Evolutionary conservation across 2,329 filamentous ascomycete species (phyloP), one percentile per base, ranked within the genome.

Genomic region (Ascochyta lentis): DNA sequence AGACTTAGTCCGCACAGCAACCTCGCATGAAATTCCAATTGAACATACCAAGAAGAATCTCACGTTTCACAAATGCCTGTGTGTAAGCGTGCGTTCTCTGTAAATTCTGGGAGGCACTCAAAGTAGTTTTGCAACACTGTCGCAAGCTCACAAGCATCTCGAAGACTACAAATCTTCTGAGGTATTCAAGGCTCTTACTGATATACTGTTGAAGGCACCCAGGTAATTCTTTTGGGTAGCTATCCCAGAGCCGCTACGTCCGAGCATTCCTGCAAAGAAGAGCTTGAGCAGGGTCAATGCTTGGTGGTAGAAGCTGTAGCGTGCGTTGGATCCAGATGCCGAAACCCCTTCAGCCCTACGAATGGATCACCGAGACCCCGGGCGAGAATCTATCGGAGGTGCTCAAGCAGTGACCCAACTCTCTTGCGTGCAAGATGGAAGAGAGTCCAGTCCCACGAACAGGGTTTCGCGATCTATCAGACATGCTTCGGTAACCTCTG

Each of bases 321-420:
- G 42, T 42, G 29, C 29, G 29, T 10, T 31, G 10, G 29, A 15
- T 31, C 29, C 26, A 19, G 26, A 47, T 34, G 47, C 42, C 47
- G 53, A 34, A 55, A 16, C 35, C 40, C 37, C 45, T 55, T 49
- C 46, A 50, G 42, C 42, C 42, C 47, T 56, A 42, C 41, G 34
- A 23, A 59, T 59, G 59, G 61, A 58, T 57, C 38, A 51, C 58
- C 65, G 59, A 63, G 34, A 43, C 39, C 37, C 62, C 60, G 65
- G 26, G 57, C 64, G 60, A 63, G 33, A 49, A 64, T 60, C 27
- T 57, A 42, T 41, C 64, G 64, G 64, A 61, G 13, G 22, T 23
- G 2, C 6, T 43, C 40, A n/a, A 15, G 40, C 31, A 43, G 15
- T 15, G 27, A 16, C 23, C 12, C 8, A 39, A 9, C 13, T 27